Conservation (phyloP, 2,329 filamentous ascomycete genomes). For the Madurella fahalii region DNA sequence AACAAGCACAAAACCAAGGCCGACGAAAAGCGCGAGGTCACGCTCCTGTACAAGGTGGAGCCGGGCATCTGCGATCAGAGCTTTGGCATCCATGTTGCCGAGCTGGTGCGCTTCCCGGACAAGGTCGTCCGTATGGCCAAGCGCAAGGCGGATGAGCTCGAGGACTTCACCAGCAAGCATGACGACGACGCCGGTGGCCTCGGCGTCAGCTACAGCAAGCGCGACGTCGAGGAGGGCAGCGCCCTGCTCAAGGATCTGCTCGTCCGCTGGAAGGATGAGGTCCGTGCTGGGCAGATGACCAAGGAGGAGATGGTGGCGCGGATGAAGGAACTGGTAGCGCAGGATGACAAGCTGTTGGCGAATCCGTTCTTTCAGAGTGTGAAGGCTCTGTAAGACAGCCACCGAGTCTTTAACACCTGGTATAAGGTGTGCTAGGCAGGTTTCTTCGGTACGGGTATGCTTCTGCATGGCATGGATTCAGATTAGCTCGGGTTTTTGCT, state of each 20-base stretch:
- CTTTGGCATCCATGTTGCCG: slow-evolving; percentile 97
- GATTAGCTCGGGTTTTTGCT: too few relatives aligned
- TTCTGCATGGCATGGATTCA: too few relatives aligned
- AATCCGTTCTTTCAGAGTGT: slow-evolving; percentile 70
- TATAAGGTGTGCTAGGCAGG: too few relatives aligned
- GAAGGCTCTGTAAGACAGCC: slow-evolving; percentile 43
- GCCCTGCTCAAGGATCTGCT: slow-evolving; percentile 78
- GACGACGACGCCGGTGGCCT: slow-evolving; percentile 40
- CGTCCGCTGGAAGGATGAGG: slow-evolving; percentile 78
- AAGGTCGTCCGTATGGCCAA: slow-evolving; percentile 99
- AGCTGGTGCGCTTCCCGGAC: slow-evolving; percentile 90
- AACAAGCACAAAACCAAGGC: slow-evolving; percentile 4
- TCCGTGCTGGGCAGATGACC: slow-evolving; percentile 53
- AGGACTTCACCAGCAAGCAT: slow-evolving; percentile 85
- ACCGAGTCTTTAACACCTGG: too few relatives aligned
- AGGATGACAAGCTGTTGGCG: slow-evolving; percentile 59
- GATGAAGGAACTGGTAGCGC: slow-evolving; percentile 74
- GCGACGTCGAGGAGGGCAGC: slow-evolving; percentile 87
- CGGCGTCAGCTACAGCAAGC: slow-evolving; percentile 59
- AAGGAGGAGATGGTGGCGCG: slow-evolving; percentile 73
- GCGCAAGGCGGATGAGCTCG: slow-evolving; percentile 94
- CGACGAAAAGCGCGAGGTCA: slow-evolving; percentile 72
- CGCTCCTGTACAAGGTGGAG: slow-evolving; percentile 93
- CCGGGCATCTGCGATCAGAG: slow-evolving; percentile 94
- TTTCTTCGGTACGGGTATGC: too few relatives aligned